These are phyloP conservation scores for Nidula niveotomentosa DNA, from an alignment of 1,284 basidiomycete genomes.

Conservation along the genomic window DNA sequence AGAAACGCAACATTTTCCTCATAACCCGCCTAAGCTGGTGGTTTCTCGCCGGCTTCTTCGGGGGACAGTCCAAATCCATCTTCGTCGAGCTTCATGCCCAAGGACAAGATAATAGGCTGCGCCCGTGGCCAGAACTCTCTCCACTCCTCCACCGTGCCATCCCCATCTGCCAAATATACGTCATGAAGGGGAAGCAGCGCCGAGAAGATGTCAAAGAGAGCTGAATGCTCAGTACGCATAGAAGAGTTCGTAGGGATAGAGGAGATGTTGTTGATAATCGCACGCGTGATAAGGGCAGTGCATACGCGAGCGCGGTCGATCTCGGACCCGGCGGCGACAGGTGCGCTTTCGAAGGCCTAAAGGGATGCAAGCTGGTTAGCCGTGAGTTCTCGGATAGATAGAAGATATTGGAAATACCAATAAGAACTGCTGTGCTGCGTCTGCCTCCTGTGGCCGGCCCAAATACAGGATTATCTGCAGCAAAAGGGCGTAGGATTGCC, in stretches of 20 bases:
- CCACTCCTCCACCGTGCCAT: conserved; percentile 4
- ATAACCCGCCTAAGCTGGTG: too few species aligned
- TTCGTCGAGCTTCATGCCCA: conserved; percentile 3
- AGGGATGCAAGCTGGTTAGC: not conserved
- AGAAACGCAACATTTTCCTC: too few species aligned
- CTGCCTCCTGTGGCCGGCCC: conserved; percentile 5
- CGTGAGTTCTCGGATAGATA: not conserved
- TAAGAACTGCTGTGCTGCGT: conserved; percentile 16
- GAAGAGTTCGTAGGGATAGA: conserved; percentile 17
- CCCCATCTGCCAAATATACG: conserved; percentile 12
- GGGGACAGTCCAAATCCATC: not conserved
- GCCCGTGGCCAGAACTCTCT: conserved; percentile 1
- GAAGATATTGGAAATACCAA: conserved; percentile 10
- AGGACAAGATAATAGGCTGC: not conserved
- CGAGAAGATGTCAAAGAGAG: conserved; percentile 21
- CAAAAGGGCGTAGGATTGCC: not conserved
- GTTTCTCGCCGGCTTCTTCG: not conserved
- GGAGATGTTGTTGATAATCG: conserved; percentile 16
- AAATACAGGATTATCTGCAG: conserved; percentile 3
- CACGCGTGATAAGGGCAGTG: conserved; percentile 14
- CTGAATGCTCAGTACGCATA: conserved; percentile 15
- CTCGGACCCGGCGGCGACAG: conserved; percentile 21
- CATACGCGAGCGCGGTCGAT: conserved; percentile 23
- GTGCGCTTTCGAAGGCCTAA: conserved; percentile 20
- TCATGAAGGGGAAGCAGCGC: conserved; percentile 20